Conservation (phyloP, 176 grass and related monocot genomes). For the Avena eriantha region DNA sequence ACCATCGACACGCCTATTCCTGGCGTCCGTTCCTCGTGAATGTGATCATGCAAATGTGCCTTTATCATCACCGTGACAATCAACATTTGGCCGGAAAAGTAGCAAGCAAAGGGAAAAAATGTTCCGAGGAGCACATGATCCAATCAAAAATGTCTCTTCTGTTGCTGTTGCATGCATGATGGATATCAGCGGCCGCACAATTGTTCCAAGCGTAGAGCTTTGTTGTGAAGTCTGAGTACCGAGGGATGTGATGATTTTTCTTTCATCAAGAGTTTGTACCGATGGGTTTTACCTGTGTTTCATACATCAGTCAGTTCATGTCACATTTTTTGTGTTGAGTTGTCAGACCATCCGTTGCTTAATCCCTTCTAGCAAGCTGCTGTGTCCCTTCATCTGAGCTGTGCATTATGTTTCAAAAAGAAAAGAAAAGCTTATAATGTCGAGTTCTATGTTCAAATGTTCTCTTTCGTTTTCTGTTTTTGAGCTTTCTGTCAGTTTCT, state of each 20-base stretch:
- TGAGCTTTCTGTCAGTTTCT: slow-evolving; percentile 6
- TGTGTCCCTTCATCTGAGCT: slow-evolving; percentile 18
- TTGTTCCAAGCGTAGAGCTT: slow-evolving; percentile 36
- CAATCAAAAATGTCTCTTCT: slow-evolving; percentile 15
- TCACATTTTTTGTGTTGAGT: slow-evolving; percentile 50
- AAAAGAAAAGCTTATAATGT: not conserved
- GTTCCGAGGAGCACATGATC: slow-evolving; percentile 26
- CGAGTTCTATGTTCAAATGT: not conserved
- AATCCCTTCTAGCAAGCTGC: slow-evolving; percentile 5
- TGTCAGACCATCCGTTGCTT: slow-evolving; percentile 38
- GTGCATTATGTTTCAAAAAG: not conserved
- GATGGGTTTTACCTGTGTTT: slow-evolving; percentile 44
- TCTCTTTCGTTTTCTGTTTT: not conserved
- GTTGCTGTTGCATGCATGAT: slow-evolving; percentile 43
- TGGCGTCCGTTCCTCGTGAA: slow-evolving; percentile 45
- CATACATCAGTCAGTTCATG: slow-evolving; percentile 33
- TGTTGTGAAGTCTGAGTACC: slow-evolving; percentile 40
- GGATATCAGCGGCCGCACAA: slow-evolving; percentile 20
- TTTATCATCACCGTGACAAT: not conserved
- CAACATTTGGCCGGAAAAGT: slow-evolving; percentile 24
- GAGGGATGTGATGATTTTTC: slow-evolving; percentile 49
- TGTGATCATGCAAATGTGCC: slow-evolving; percentile 36
- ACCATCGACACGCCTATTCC: slow-evolving; percentile 26
- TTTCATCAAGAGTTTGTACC: slow-evolving; percentile 29
- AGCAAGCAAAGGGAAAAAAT: slow-evolving; percentile 10